Percentiles rank a stretch among this genome's conserved stretches.
Evolutionary conservation across 2,329 filamentous ascomycete genomes (phyloP).

Genomic region (Sarocladium kiliense): DNA sequence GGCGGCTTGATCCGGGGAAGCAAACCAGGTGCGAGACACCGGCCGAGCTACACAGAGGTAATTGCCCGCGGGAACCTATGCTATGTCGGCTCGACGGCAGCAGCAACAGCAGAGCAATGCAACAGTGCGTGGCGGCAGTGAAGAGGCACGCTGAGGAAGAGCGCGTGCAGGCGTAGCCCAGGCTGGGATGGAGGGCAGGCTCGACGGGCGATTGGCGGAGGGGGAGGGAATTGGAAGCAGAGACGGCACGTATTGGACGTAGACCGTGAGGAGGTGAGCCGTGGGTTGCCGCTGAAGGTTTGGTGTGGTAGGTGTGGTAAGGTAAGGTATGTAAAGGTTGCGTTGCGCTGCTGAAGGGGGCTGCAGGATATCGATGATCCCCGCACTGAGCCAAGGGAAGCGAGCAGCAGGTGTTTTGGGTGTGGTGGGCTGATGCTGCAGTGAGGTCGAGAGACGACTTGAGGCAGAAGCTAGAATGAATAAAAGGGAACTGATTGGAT

Average conservation of each 20-base stretch:
- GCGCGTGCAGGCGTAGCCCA: background rate
- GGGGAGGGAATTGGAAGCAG: conserved; percentile 13
- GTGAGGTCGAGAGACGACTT: background rate
- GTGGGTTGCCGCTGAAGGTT: background rate
- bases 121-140: background rate
- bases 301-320: background rate
- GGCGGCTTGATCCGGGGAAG: conserved; percentile 5
- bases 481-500: background rate
- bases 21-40: conserved; percentile 4
- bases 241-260: conserved; percentile 15
- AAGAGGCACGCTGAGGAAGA: background rate
- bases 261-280: no score
- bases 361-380: conserved; percentile 7
- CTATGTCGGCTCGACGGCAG: background rate
- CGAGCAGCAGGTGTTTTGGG: background rate
- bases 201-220: conserved; percentile 23
- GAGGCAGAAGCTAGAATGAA: background rate
- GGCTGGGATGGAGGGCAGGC: conserved; percentile 21
- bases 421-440: background rate
- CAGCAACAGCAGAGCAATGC: background rate
- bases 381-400: conserved; percentile 9
- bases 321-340: background rate
- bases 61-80: background rate
- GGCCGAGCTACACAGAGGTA: background rate
- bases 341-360: conserved; percentile 8